Percentiles rank a stretch among this genome's conserved stretches.
Evolutionary conservation across 1,284 basidiomycete species (phyloP).

Genomic region (Sporisorium scitamineum): DNA sequence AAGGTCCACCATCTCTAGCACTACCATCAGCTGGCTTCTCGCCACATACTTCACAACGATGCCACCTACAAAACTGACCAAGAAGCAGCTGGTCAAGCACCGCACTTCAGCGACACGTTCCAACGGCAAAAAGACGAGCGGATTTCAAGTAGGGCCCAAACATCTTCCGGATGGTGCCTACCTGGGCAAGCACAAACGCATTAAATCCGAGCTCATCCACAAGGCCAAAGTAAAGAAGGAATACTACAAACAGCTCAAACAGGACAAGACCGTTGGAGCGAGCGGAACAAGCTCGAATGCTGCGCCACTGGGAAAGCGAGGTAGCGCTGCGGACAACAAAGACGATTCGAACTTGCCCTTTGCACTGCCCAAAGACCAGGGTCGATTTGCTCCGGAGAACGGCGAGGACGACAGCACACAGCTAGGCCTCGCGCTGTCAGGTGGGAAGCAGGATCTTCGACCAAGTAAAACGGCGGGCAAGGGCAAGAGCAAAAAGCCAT

Average conservation of each 20-base stretch:
- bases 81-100: slow-evolving; percentile 62
- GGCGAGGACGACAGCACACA: slow-evolving; percentile 18
- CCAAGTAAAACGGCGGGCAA: slow-evolving; percentile 17
- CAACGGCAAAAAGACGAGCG: slow-evolving; percentile 40
- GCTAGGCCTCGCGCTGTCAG: slow-evolving; percentile 10
- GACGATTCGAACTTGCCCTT: slow-evolving; percentile 19
- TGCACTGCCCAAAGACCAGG: slow-evolving; percentile 34
- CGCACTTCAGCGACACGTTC: slow-evolving; percentile 37
- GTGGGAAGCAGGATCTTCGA: slow-evolving; percentile 41
- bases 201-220: slow-evolving; percentile 72
- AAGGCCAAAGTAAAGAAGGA: slow-evolving; percentile 73
- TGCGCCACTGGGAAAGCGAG: slow-evolving; percentile 33
- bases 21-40: background rate
- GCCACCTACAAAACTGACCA: slow-evolving; percentile 36
- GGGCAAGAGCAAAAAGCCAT: slow-evolving; percentile 31
- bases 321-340: slow-evolving; percentile 12
- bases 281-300: slow-evolving; percentile 24
- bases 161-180: slow-evolving; percentile 66
- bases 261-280: slow-evolving; percentile 63
- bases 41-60: slow-evolving; percentile 3
- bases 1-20: background rate
- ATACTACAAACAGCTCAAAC: slow-evolving; percentile 71
- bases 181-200: slow-evolving; percentile 71
- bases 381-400: slow-evolving; percentile 57
- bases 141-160: slow-evolving; percentile 64